Evolutionary conservation across 164 flowering plant genomes (phyloP).

Genomic region (Nymphaea colorata): DNA sequence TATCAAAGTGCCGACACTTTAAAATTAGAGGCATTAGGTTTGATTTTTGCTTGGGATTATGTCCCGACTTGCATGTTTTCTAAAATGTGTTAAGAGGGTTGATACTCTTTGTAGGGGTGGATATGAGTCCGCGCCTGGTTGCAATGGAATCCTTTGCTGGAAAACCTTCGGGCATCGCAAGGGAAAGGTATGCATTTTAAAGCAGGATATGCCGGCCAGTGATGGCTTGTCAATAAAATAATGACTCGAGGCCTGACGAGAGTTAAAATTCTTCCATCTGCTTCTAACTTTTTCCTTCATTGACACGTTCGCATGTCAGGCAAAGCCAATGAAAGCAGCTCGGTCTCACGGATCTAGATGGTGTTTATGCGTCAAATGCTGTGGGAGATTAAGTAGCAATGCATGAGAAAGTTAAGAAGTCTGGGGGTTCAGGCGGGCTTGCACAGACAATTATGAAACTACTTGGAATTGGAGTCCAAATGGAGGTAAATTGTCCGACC

Average conservation of each 20-base stretch:
- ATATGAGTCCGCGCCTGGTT: constrained; percentile 14
- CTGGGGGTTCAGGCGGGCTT: background rate
- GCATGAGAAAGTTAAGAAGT: background rate
- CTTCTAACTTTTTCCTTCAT: background rate
- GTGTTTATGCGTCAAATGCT: background rate
- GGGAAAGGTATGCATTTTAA: constrained; percentile 4
- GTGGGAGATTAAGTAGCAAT: background rate
- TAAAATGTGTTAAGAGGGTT: no score
- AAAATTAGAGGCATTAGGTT: background rate
- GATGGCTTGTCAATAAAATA: no score
- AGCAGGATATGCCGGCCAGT: background rate
- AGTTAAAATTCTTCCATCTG: background rate
- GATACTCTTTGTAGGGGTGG: background rate
- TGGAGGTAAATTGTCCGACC: no score
- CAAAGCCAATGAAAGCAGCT: background rate
- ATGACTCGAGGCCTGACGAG: background rate
- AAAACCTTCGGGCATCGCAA: constrained; percentile 4
- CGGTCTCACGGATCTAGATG: background rate
- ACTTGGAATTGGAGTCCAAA: no score
- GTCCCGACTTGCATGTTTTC: no score
- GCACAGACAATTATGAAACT: background rate
- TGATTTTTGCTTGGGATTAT: background rate
- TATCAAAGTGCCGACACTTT: background rate
- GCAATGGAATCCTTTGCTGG: constrained; percentile 14
- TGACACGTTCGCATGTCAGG: background rate